Evolutionary conservation across 2,329 filamentous ascomycete genomes (phyloP), one percentile per base, ranked within the genome.

Genomic region (Colletotrichum falcatum): DNA sequence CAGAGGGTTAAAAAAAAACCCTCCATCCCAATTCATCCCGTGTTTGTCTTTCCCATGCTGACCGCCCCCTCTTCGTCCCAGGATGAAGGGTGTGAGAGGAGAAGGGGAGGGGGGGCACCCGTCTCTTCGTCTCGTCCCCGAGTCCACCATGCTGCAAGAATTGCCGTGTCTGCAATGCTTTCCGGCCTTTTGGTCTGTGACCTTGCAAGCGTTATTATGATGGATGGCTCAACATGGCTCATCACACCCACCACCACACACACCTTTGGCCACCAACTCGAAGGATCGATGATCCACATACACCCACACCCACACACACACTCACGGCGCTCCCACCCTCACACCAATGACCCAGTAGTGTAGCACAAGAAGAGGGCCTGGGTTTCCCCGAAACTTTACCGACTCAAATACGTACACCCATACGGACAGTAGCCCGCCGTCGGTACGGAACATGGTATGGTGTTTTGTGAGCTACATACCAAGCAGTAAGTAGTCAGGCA

Each of bases 211-310:
- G 42, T 70, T 18, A 42, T 20, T 37, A 67, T 23, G 56, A 44
- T 66, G 49, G 56, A 44, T 66, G 49, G 56, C 56, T 62, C 63
- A 67, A 46, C 44, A 66, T 66, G 64, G 64, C 64, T 66, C 64
- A 66, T 42, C n/a, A 12, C n/a, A 35, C 28, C 20, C 18, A 6
- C 1, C 5, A 5, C 4, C 26, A 39, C n/a, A n/a, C n/a, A 51
- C 54, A 56, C 39, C 49, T 16, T 5, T 16, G n/a, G 53, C 53
- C 58, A 62, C 39, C 44, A 23, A 53, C 37, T 37, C 20, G 23
- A 16, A 53, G 56, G 44, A 59, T 70, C 39, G 2, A 42, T 42
- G 67, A 71, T 60, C 59, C 68, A 70, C 68, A 61, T n/a, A 67
- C 53, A 23, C 51, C 37, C 54, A 6, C 18, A 3, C 5, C 37